Percentiles rank a stretch among this genome's conserved stretches.
These are phyloP conservation scores for Cladosporium sp. DNA, from an alignment of 2,329 filamentous ascomycete genomes.

Conservation along the genomic window DNA sequence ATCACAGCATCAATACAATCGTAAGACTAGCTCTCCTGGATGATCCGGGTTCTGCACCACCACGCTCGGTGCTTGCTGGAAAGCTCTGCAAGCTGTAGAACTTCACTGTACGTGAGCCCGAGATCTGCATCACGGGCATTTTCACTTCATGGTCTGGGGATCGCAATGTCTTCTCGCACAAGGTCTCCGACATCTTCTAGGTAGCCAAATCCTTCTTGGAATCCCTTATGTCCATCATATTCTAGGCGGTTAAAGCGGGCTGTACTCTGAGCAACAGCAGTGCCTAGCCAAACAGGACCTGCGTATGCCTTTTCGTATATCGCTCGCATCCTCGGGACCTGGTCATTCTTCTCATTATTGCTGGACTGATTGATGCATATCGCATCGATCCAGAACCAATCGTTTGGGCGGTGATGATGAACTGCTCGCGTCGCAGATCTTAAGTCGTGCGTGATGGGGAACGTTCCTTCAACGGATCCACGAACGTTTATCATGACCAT, in stretches of 20 bases:
- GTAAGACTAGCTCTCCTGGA: no score
- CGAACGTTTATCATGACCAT: neutral
- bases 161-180: no score
- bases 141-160: no score
- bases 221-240: no score
- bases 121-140: neutral
- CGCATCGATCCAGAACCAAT: neutral
- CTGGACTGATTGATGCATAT: neutral
- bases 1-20: no score
- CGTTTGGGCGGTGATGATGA: neutral
- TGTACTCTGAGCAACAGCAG: neutral
- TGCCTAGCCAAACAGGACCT: neutral
- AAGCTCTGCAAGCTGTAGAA: neutral
- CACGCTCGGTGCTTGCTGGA: neutral
- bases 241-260: no score
- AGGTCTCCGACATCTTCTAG: no score
- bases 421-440: neutral
- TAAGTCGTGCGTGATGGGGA: neutral
- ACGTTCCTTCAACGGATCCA: neutral
- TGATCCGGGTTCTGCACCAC: neutral
- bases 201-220: neutral
- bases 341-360: neutral
- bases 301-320: neutral
- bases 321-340: neutral
- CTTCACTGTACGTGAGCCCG: neutral